phyloP scores from a whole-genome alignment of 495 filamentous ascomycete species.

The Aspergillus hancockii region DNA sequence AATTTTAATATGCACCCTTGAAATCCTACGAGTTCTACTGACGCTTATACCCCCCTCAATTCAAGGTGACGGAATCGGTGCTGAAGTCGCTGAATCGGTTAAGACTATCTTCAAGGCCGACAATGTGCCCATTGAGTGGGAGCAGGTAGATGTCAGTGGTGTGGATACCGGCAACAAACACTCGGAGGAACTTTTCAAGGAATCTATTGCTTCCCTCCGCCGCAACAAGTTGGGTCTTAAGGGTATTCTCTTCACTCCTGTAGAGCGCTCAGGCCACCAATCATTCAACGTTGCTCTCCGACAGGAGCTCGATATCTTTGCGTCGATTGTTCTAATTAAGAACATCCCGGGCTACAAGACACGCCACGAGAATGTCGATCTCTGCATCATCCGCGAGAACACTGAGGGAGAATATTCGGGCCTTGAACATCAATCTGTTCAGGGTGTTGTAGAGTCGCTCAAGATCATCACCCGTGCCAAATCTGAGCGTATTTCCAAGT shows the following conservation, averaged over 20 bases:
- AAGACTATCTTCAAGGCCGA: conserved; percentile 99
- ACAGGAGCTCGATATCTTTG: conserved; percentile 99
- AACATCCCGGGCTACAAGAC: conserved; percentile 99
- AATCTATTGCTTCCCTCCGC: conserved; percentile 91
- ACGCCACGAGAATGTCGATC: conserved; percentile 92
- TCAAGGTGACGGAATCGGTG: conserved; percentile 91
- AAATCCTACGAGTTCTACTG: neutral
- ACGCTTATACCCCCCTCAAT: neutral
- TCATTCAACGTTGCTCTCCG: conserved; percentile 99
- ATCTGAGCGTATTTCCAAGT: conserved; percentile 97
- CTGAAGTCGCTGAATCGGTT: conserved; percentile 95
- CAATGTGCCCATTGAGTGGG: conserved; percentile 98
- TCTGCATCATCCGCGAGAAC: conserved; percentile 99
- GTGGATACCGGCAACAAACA: conserved; percentile 84
- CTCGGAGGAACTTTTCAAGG: conserved; percentile 90
- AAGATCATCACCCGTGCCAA: conserved; percentile 99
- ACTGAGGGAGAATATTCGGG: conserved; percentile 99
- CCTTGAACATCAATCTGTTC: conserved; percentile 96
- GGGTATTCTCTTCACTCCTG: conserved; percentile 93
- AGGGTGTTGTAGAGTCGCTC: conserved; percentile 96
- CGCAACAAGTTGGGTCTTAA: conserved; percentile 98
- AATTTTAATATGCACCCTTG: neutral
- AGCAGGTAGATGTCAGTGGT: conserved; percentile 95
- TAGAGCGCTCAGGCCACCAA: conserved; percentile 95
- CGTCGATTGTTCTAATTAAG: conserved; percentile 96